Evolutionary conservation across 768 basidiomycete genomes (phyloP).

Genomic region (Lactarius evosmus): DNA sequence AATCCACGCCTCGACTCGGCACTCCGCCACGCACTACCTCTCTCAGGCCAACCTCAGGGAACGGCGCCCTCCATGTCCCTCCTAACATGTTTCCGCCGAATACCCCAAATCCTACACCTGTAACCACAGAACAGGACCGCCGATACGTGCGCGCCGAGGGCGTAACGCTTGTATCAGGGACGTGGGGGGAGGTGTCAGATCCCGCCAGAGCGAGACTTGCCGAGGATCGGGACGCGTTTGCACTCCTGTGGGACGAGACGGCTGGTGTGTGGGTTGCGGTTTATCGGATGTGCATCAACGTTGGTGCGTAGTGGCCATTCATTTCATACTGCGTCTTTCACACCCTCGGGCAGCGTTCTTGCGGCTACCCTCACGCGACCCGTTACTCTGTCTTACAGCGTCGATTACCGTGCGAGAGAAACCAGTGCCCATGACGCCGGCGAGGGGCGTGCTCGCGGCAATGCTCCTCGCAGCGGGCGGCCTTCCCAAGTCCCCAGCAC

Average conservation of each 20-base stretch:
- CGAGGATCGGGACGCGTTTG: conserved; percentile 49
- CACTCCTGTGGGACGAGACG: conserved; percentile 60
- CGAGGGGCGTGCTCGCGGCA: conserved; percentile 36
- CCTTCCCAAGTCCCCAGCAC: conserved; percentile 35
- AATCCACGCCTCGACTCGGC: conserved; percentile 37
- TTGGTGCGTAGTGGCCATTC: conserved; percentile 53
- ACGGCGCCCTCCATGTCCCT: conserved; percentile 20
- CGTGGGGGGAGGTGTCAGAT: conserved; percentile 69
- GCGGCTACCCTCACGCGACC: conserved; percentile 63
- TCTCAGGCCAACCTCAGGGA: conserved; percentile 33
- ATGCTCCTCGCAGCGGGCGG: conserved; percentile 36
- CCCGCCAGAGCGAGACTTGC: conserved; percentile 30
- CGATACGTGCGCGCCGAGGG: conserved; percentile 80
- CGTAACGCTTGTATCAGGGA: conserved; percentile 60
- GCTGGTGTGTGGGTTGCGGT: conserved; percentile 73
- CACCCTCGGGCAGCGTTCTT: conserved; percentile 39
- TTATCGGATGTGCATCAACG: conserved; percentile 71
- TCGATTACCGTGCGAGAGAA: conserved; percentile 88
- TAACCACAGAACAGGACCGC: conserved; percentile 66
- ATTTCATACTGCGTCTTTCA: not conserved
- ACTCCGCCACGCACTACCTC: conserved; percentile 52
- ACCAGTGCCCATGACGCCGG: conserved; percentile 48
- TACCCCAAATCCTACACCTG: conserved; percentile 83
- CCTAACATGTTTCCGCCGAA: conserved; percentile 76
- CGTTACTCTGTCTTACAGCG: conserved; percentile 78